Base-by-base conservation (phyloP, 257 asterid species). In the Forsythia suspensa region DNA sequence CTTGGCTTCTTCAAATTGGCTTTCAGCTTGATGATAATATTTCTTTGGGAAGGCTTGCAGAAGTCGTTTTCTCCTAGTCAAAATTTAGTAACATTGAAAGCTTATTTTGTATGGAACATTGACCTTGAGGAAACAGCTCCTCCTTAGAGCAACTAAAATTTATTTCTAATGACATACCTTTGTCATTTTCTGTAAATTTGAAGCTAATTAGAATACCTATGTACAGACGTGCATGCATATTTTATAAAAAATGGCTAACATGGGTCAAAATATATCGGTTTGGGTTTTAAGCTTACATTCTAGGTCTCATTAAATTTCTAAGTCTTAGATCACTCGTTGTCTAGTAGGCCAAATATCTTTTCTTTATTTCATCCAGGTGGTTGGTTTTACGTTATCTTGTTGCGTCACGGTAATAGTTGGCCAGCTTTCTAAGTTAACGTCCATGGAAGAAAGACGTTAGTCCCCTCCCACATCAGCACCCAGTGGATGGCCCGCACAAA, bases 381-480 rank as follows among this genome's bases (percentile, higher is more conserved):
- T 46, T 79, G 66, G 61, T 57, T 66, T 40, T n/a, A n/a, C 66
- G 74, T 73, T 70, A 36, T 59, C 68, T 75, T 65, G 70, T 63
- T 43, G n/a, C n/a, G 76, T 40, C 55, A 67, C 65, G n/a, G 36
- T 39, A 76, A 71, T 75, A 74, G 75, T 37, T 72, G 37, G 71
- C 71, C 73, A 74, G 39, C 41, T 77, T 59, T 68, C 61, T 70
- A 76, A 72, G 66, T 65, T 42, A 70, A 72, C 68, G 68, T 82
- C 81, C 75, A 59, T 44, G 86, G 88, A 83, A 77, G 88, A 87
- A 80, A 82, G 83, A 77, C 72, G 77, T 36, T 79, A 46, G 83
- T 67, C 85, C 87, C 89, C 88, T 86, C 86, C 87, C 82, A 75
- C 92, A 78, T 76, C 90, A 80, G n/a, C n/a, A n/a, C n/a, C 90